These are phyloP conservation scores for Cajanus cajan DNA, from an alignment of 306 rosid species.

Conservation along the genomic window DNA sequence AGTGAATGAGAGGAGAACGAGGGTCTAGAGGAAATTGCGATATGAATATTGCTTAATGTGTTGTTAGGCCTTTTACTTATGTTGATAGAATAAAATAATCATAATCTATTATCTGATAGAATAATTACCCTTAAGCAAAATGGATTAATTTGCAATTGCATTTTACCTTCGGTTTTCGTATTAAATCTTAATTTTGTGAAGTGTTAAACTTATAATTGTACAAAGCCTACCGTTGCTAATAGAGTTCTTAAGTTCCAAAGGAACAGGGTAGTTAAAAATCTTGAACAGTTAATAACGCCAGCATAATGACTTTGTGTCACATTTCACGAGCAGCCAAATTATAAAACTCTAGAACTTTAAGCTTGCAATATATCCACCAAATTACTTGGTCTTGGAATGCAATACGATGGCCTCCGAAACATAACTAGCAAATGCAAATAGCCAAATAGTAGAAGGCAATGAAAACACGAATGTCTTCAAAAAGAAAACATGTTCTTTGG, in stretches of 20 bases:
- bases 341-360: background rate
- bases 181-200: too few species aligned
- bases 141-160: too few species aligned
- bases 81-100: background rate
- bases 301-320: background rate
- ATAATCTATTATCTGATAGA: background rate
- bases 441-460: background rate
- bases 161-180: too few species aligned
- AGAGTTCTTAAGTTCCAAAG: too few species aligned
- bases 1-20: background rate
- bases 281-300: background rate
- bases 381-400: slow-evolving; percentile 4
- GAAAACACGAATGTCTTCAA: background rate
- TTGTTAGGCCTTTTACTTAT: background rate
- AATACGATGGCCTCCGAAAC: slow-evolving; percentile 19
- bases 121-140: background rate
- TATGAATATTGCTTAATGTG: background rate
- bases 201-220: too few species aligned
- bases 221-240: too few species aligned
- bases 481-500: background rate
- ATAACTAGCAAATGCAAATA: background rate
- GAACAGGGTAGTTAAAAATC: background rate
- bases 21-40: background rate
- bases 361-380: background rate
- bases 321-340: background rate